These are phyloP conservation scores for Tylopilus sp. DNA, from an alignment of 768 basidiomycete genomes.

Conservation along the genomic window DNA sequence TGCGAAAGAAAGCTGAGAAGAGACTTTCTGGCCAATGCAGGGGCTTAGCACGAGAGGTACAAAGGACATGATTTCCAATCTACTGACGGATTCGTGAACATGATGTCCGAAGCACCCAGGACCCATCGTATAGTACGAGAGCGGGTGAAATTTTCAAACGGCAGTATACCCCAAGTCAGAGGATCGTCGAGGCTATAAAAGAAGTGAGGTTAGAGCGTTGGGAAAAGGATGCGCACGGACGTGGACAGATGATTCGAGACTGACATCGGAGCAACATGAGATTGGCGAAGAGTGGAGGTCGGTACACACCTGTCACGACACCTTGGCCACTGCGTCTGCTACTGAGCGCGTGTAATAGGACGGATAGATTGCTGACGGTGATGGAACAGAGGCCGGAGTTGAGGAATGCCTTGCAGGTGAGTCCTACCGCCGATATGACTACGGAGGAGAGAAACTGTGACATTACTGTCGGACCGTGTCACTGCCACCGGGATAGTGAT, in stretches of 20 bases:
- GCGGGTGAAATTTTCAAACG: conserved; percentile 54
- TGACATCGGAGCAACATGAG: conserved; percentile 29
- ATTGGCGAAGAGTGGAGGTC: not conserved
- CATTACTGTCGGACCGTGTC: no score
- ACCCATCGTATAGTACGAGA: conserved; percentile 79
- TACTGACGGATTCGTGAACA: conserved; percentile 89
- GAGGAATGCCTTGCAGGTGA: conserved; percentile 76
- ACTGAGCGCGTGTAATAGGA: conserved; percentile 60
- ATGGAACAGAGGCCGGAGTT: conserved; percentile 63
- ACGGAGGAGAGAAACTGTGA: conserved; percentile 50
- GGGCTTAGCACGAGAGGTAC: conserved; percentile 11
- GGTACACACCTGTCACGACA: conserved; percentile 64
- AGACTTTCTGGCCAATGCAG: conserved; percentile 48
- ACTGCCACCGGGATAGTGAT: no score
- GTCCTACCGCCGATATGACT: conserved; percentile 65
- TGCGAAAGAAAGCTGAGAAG: conserved; percentile 80
- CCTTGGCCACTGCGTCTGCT: conserved; percentile 52
- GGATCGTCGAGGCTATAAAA: conserved; percentile 72
- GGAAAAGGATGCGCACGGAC: conserved; percentile 39
- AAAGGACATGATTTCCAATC: not conserved
- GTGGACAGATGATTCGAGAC: conserved; percentile 95
- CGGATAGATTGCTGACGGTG: conserved; percentile 65
- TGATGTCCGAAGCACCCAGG: conserved; percentile 87
- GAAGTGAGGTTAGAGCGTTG: conserved; percentile 4
- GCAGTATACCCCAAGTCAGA: conserved; percentile 84